Percentiles rank a stretch among this genome's conserved stretches.
phyloP scores from a whole-genome alignment of 106 monocot species.

The Alisma plantagoaquatica region DNA sequence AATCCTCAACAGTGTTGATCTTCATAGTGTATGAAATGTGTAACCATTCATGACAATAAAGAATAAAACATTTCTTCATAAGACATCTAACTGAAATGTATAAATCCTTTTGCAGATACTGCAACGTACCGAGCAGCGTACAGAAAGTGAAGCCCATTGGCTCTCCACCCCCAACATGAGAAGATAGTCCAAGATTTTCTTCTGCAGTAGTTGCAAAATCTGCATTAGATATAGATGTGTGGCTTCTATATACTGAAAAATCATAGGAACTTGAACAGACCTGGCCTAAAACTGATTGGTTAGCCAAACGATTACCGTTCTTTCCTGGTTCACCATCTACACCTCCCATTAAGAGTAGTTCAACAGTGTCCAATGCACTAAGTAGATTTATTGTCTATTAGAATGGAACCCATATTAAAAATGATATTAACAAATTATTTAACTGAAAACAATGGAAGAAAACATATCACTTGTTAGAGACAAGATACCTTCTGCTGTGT shows the following conservation, averaged over 20 bases:
- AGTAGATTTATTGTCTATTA: constrained; percentile 97
- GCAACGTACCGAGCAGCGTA: constrained; percentile 83
- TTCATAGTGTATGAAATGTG: too few relatives aligned
- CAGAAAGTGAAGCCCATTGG: constrained; percentile 85
- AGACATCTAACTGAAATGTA: too few relatives aligned
- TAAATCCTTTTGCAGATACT: too few relatives aligned
- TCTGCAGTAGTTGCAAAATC: constrained; percentile 59
- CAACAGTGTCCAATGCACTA: constrained; percentile 80
- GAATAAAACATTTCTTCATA: too few relatives aligned
- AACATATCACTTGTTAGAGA: too few relatives aligned
- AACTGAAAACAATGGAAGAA: too few relatives aligned
- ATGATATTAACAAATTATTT: background rate
- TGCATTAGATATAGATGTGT: too few relatives aligned
- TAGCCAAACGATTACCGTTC: constrained; percentile 60
- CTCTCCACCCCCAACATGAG: constrained; percentile 90
- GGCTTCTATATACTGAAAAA: too few relatives aligned
- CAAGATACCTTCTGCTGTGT: constrained; percentile 99
- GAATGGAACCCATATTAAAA: constrained; percentile 17
- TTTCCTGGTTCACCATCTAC: constrained; percentile 51
- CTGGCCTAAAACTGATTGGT: constrained; percentile 83
- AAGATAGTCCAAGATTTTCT: constrained; percentile 82
- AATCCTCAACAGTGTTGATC: too few relatives aligned
- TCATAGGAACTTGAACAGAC: too few relatives aligned
- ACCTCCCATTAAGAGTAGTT: constrained; percentile 69
- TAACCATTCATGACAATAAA: too few relatives aligned